Conservation (phyloP, 257 asterid genomes). For the Buddleja alternifolia region DNA sequence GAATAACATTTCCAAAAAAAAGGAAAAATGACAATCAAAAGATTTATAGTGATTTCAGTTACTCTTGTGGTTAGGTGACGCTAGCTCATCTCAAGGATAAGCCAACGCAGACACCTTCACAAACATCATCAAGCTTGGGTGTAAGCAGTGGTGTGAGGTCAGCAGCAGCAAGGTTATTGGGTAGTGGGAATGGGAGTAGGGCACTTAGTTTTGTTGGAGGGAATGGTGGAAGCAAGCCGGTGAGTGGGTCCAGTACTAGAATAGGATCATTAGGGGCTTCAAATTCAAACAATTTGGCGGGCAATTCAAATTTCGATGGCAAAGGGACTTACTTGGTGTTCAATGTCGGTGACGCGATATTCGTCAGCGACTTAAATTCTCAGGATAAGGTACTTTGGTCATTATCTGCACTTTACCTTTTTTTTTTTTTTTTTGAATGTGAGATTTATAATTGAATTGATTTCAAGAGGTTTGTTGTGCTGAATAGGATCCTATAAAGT, state of each 20-base stretch:
- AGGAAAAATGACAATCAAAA: too few species aligned
- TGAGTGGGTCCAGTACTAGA: slow-evolving; percentile 63
- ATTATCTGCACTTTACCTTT: slow-evolving; percentile 23
- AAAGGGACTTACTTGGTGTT: slow-evolving; percentile 95
- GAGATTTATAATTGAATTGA: slow-evolving; percentile 23
- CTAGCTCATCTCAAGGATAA: slow-evolving; percentile 93
- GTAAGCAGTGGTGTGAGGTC: slow-evolving; percentile 93
- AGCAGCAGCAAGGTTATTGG: slow-evolving; percentile 92
- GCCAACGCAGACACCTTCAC: slow-evolving; percentile 66
- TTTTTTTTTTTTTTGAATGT: neutral
- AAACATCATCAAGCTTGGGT: slow-evolving; percentile 74
- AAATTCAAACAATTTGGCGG: slow-evolving; percentile 62
- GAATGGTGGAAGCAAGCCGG: slow-evolving; percentile 81
- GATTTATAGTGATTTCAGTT: slow-evolving; percentile 15
- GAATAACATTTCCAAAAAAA: neutral
- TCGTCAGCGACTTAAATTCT: slow-evolving; percentile 89
- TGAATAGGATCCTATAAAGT: slow-evolving; percentile 93
- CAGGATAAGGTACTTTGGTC: slow-evolving; percentile 84
- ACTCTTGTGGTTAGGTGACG: slow-evolving; percentile 65
- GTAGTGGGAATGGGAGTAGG: slow-evolving; percentile 86
- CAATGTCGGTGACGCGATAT: slow-evolving; percentile 92
- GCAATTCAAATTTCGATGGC: slow-evolving; percentile 85
- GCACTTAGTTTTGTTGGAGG: slow-evolving; percentile 98
- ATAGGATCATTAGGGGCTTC: slow-evolving; percentile 89
- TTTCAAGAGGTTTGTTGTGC: slow-evolving; percentile 44